Base-by-base conservation (phyloP, 1,284 basidiomycete species). In the Mycosarcoma mackinlayi region DNA sequence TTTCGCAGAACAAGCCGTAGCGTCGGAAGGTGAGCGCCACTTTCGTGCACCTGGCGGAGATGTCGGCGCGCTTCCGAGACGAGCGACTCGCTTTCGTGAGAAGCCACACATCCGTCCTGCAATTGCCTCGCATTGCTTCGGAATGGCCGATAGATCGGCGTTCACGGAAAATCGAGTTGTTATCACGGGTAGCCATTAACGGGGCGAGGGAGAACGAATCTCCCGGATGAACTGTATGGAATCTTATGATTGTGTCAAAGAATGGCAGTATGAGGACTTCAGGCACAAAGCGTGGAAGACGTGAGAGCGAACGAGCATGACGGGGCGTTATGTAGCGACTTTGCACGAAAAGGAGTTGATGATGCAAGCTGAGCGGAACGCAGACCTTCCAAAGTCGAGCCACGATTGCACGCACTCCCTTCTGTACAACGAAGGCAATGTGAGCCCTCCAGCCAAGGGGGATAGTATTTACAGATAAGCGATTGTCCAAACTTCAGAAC, bases 231-330 rank as follows among this genome's bases (percentile, higher is more conserved):
- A 23, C 47, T 52, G 44, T 63, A 63, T 56, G 33, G 21, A 27
- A 42, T 56, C 23, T 21, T 56, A 44, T 47, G 56, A 56, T 39
- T 56, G 27, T 55, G 31, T 47, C 47, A 62, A 46, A 39, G 14
- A 6, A 1, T 6, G 19, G 13, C 23, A 56, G 27, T n/a, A 24
- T 28, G 27, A 13, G 11, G 16, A 7, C 18, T 28, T 31, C 31
- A 28, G 35, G 30, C 33, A 54, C 46, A 38, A 21, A 21, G n/a
- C n/a, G n/a, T n/a, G n/a, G n/a, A n/a, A n/a, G n/a, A n/a, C n/a
- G n/a, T n/a, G n/a, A n/a, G 47, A 46, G 16, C 23, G 6, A 30
- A 37, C n/a, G 38, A 37, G 23, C 14, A 25, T 45, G 28, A 40
- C n/a, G 38, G 33, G 49, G 46, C 46, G 41, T 27, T 40, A 37